These are phyloP conservation scores for Candida hispaniensis DNA, from an alignment of 805 yeast species.

Conservation along the genomic window DNA sequence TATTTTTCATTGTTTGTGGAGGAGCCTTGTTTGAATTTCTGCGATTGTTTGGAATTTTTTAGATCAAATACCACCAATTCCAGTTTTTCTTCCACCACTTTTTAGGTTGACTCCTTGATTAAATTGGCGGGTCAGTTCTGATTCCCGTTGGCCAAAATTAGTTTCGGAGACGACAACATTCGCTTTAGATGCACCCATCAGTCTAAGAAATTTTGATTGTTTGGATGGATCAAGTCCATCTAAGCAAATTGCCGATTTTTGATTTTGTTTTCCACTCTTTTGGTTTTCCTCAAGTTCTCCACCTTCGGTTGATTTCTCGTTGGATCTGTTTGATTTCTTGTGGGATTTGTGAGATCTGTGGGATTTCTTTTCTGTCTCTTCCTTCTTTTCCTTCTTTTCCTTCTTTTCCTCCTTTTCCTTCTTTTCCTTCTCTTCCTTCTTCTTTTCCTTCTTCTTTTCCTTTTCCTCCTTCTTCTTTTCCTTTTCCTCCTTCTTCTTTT, in stretches of 20 bases:
- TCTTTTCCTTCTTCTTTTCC: conserved; percentile 13
- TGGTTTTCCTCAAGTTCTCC: background rate
- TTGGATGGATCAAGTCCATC: conserved; percentile 19
- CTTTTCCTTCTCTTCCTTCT: conserved; percentile 15
- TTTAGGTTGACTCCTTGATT: conserved; percentile 21
- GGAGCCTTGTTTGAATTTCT: conserved; percentile 70
- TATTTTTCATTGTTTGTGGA: conserved; percentile 63
- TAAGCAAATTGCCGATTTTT: conserved; percentile 15
- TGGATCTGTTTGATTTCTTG: background rate
- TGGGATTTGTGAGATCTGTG: background rate
- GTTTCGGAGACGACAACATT: conserved; percentile 14
- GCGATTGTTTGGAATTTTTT: conserved; percentile 34
- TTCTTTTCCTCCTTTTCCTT: conserved; percentile 14
- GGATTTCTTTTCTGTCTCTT: conserved; percentile 10
- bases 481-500: conserved; percentile 5
- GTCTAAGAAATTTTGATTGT: conserved; percentile 22
- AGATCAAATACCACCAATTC: conserved; percentile 20
- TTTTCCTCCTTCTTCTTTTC: conserved; percentile 8
- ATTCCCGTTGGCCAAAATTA: conserved; percentile 3
- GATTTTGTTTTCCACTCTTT: background rate
- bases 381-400: conserved; percentile 10
- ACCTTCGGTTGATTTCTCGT: conserved; percentile 10
- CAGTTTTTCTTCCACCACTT: conserved; percentile 17
- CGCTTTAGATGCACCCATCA: conserved; percentile 22
- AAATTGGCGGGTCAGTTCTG: conserved; percentile 21